Evolutionary conservation across 768 basidiomycete genomes (phyloP).

Genomic region (Butyriboletus loyo): DNA sequence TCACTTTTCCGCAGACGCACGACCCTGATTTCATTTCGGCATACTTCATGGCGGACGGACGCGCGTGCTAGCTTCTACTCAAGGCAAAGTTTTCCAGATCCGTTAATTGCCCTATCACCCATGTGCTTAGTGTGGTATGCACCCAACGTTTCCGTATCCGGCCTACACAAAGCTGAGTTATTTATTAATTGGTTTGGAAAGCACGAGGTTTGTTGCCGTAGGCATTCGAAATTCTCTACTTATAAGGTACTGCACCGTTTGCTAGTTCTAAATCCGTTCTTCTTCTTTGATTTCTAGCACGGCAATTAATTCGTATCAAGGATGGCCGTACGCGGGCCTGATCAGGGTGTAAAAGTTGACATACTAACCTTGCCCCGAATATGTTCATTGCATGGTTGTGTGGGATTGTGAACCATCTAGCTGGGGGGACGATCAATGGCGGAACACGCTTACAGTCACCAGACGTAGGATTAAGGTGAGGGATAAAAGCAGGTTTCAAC

Average conservation of each 20-base stretch:
- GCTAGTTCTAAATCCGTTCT: not conserved
- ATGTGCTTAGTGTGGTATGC: not conserved
- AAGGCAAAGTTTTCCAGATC: constrained; percentile 19
- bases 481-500: not conserved
- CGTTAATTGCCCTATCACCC: constrained; percentile 2
- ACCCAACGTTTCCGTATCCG: constrained; percentile 2
- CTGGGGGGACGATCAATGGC: not conserved
- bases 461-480: not conserved
- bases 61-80: constrained; percentile 6
- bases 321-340: not conserved
- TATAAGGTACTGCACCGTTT: not conserved
- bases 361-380: not conserved
- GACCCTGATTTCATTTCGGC: constrained; percentile 34
- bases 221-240: not conserved
- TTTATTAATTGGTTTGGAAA: not conserved
- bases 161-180: not conserved
- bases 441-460: not conserved
- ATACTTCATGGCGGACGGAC: constrained; percentile 13
- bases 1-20: constrained; percentile 2
- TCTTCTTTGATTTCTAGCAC: constrained; percentile 2
- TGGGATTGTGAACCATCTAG: not conserved
- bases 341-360: not conserved
- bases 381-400: not conserved
- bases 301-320: constrained; percentile 1
- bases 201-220: not conserved